Evolutionary conservation across 2,329 filamentous ascomycete species (phyloP), one percentile per base, ranked within the genome.

Genomic region (Cladobotryum mycophilum): DNA sequence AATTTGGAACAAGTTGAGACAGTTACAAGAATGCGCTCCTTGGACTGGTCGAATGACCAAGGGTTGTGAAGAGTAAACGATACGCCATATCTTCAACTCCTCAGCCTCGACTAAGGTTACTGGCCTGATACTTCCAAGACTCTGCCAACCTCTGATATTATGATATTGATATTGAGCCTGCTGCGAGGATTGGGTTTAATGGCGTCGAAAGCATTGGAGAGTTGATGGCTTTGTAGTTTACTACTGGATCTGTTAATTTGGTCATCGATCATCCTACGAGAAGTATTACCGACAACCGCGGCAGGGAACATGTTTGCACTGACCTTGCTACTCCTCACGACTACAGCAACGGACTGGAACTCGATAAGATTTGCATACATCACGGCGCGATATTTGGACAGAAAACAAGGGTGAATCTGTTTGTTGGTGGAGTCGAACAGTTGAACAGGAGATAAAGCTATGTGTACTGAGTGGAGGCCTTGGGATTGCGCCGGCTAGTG

Each of bases 261-360:
- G 83, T 85, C 58, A 79, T 85, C 54, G 86, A 86, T 57, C 81
- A 84, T 48, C 81, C 84, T 20, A 84, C 78, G 0, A 69, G 84
- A 5, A 81, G 81, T 14, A 74, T 87, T 60, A 87, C 86, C 59
- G 83, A 86, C 63, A 86, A 87, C 64, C 86, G 83, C 56, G 84
- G 84, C 34, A 86, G 84, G 84, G 82, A 86, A 60, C 82, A 86
- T 55, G 81, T 86, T 5, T 58, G 72, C 11, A 83, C 79, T 0
- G 83, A 86, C 56, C 67, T 86, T 2, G 80, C 78, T 20, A 85
- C 83, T 0, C 5, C 5, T 20, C 84, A 86, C 62, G 82, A 86
- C 63, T 87, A 86, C 61, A 70, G 73, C 15, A 82, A 86, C 58
- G 79, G 71, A 0, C 70, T 76, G 0, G 76, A 73, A 18, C 72